Conservation (phyloP, 345 rosid species). For the Aquilaria yunnanensis region DNA sequence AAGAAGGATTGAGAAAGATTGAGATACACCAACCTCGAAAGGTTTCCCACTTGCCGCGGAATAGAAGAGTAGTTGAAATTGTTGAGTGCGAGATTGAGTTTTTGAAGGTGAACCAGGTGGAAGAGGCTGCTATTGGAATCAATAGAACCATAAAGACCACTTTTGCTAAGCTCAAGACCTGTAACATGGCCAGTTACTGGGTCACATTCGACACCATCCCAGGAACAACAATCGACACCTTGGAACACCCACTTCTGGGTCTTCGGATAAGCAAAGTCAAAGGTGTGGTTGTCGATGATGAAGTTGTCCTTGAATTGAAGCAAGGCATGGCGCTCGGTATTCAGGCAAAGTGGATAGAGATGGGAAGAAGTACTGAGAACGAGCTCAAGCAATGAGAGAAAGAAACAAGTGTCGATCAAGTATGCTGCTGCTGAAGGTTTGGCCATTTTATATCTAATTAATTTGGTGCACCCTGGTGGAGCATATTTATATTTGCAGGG, state of each 20-base stretch:
- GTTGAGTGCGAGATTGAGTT: conserved; percentile 9
- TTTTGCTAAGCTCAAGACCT: conserved; percentile 11
- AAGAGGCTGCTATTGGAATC: conserved; percentile 17
- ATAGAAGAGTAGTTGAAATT: neutral
- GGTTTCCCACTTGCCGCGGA: conserved; percentile 2
- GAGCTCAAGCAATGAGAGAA: no score
- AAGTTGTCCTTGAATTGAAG: no score
- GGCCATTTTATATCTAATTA: no score
- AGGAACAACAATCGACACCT: conserved; percentile 6
- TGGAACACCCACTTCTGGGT: neutral
- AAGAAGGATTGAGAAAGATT: conserved; percentile 1
- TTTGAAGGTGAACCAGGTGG: conserved; percentile 10
- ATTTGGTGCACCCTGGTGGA: no score
- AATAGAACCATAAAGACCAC: conserved; percentile 12
- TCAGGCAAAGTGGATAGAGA: neutral
- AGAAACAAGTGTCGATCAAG: no score
- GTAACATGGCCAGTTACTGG: conserved; percentile 10
- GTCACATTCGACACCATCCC: conserved; percentile 12
- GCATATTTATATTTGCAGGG: no score
- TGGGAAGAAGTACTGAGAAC: neutral
- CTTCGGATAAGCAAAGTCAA: conserved; percentile 10
- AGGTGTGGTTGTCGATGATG: neutral
- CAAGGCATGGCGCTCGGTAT: no score
- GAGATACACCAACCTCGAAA: conserved; percentile 6
- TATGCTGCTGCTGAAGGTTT: no score